Conservation (phyloP, 75 land plant genomes). For the Selaginella moellendorffii region DNA sequence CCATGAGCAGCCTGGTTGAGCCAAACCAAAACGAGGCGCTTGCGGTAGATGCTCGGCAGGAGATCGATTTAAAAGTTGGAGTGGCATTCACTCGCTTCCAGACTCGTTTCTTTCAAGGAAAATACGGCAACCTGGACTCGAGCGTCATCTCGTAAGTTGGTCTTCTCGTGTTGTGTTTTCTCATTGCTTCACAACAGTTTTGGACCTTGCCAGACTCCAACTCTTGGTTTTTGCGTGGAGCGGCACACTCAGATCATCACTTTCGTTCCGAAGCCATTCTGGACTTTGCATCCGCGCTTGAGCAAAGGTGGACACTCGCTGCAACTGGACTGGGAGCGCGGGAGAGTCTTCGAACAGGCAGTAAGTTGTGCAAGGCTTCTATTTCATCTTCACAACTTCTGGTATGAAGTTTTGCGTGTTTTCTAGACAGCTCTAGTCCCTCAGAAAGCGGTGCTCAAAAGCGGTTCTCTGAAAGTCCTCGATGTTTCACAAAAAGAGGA, state of each 20-base stretch:
- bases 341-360: slow-evolving; percentile 65
- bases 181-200: slow-evolving; percentile 30
- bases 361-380: slow-evolving; percentile 26
- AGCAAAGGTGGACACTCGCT: slow-evolving; percentile 67
- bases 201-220: slow-evolving; percentile 98
- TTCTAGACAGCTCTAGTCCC: slow-evolving; percentile 63
- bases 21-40: slow-evolving; percentile 83
- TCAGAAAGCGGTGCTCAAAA: slow-evolving; percentile 57
- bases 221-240: slow-evolving; percentile 96
- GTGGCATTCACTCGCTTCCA: slow-evolving; percentile 97
- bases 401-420: neutral
- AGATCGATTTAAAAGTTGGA: slow-evolving; percentile 96
- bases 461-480: slow-evolving; percentile 39
- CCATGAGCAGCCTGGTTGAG: slow-evolving; percentile 66
- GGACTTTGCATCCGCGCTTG: slow-evolving; percentile 53
- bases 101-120: slow-evolving; percentile 90
- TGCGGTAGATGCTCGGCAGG: slow-evolving; percentile 96
- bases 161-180: neutral
- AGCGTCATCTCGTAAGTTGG: slow-evolving; percentile 83
- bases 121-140: slow-evolving; percentile 95
- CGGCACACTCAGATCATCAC: slow-evolving; percentile 79
- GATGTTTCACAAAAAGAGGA: slow-evolving; percentile 64
- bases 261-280: slow-evolving; percentile 81
- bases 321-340: slow-evolving; percentile 69
- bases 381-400: neutral